A percentile compares a stretch with the other conserved stretches of the same genome.
Conservation (phyloP, 192 early-diverging fungal genomes). For the Backusella macrospora region DNA sequence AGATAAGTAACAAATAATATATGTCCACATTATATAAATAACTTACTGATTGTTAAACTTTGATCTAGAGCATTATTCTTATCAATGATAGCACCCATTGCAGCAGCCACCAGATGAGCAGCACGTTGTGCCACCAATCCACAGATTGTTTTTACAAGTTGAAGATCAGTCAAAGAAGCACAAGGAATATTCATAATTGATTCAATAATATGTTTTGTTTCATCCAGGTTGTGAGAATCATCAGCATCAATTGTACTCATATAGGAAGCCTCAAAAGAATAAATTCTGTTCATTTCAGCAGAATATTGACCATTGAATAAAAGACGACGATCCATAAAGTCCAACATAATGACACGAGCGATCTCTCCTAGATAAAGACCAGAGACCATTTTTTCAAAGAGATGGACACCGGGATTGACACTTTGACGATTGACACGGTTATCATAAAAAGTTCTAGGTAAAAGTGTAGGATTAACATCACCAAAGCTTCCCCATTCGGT, state of each 20-base stretch:
- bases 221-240: conserved; percentile 61
- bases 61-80: conserved; percentile 34
- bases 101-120: conserved; percentile 76
- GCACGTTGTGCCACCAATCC: conserved; percentile 82
- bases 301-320: conserved; percentile 73
- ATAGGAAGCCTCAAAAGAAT: conserved; percentile 77
- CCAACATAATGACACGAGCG: conserved; percentile 70
- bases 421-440: conserved; percentile 77
- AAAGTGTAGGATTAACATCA: conserved; percentile 66
- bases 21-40: neutral
- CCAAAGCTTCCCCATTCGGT: conserved; percentile 96
- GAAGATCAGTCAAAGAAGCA: conserved; percentile 77
- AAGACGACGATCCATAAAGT: conserved; percentile 80
- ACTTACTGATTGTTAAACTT: conserved; percentile 42
- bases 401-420: conserved; percentile 77
- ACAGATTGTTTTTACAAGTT: conserved; percentile 78
- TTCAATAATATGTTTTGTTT: conserved; percentile 73
- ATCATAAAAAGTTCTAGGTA: conserved; percentile 86
- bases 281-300: conserved; percentile 65
- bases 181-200: conserved; percentile 62
- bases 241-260: conserved; percentile 77
- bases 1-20: neutral
- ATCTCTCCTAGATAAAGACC: conserved; percentile 95
- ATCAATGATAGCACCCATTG: conserved; percentile 68
- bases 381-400: conserved; percentile 94